Evolutionary conservation across 2,329 filamentous ascomycete species (phyloP).

Genomic region (Colletotrichum cordylinicola): DNA sequence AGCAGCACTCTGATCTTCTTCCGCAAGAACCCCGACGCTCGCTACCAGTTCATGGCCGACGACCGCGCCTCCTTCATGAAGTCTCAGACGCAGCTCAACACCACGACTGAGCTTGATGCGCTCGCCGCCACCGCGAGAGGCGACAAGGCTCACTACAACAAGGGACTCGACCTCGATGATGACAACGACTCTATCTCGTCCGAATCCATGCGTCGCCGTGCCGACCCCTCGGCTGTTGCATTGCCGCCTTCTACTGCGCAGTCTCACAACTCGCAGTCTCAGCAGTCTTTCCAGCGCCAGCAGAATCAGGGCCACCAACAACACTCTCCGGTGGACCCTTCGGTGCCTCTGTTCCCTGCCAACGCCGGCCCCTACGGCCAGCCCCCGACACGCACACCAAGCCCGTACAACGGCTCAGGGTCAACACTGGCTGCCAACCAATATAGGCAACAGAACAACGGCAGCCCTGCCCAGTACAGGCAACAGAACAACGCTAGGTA

Average conservation of each 20-base stretch:
- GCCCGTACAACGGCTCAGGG: constrained; percentile 35
- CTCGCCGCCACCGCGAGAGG: constrained; percentile 88
- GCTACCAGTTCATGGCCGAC: constrained; percentile 96
- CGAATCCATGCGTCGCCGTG: constrained; percentile 41
- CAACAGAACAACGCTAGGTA: constrained; percentile 47
- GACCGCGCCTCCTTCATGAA: constrained; percentile 98
- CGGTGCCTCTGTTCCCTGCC: constrained; percentile 49
- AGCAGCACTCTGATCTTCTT: constrained; percentile 74
- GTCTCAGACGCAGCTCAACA: constrained; percentile 80
- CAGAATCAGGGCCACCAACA: constrained; percentile 28
- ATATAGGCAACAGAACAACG: constrained; percentile 35
- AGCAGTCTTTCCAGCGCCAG: constrained; percentile 28
- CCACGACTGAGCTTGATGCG: constrained; percentile 87
- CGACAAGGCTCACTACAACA: constrained; percentile 60
- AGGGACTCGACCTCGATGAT: constrained; percentile 44
- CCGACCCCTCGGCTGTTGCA: constrained; percentile 26
- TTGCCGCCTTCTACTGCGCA: constrained; percentile 31
- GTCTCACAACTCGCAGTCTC: constrained; percentile 24
- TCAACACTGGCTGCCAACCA: constrained; percentile 32
- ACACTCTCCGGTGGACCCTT: constrained; percentile 46
- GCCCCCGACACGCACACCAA: constrained; percentile 39
- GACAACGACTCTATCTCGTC: constrained; percentile 47
- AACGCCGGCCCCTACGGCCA: constrained; percentile 26
- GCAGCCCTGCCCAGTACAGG: constrained; percentile 39
- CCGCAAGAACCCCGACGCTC: constrained; percentile 91